These are phyloP conservation scores for Bryum argenteum DNA, from an alignment of 225 moss, liverwort and hornwort species.

Conservation along the genomic window DNA sequence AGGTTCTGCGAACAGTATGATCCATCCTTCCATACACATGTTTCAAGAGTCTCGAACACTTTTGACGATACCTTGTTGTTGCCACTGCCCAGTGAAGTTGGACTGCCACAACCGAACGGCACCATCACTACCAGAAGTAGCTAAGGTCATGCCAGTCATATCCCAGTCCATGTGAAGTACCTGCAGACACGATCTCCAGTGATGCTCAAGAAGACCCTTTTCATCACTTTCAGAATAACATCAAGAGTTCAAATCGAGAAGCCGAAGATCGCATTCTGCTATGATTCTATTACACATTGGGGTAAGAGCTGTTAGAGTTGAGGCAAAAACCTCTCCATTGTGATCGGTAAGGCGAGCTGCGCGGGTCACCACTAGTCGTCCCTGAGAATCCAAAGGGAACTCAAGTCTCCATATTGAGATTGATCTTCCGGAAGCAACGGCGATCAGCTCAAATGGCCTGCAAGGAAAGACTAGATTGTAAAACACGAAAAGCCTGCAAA, in stretches of 20 bases:
- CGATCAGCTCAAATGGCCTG: slow-evolving; percentile 93
- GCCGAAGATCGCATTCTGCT: not conserved
- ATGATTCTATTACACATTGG: not conserved
- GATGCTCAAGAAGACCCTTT: too few species aligned
- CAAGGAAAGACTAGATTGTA: not conserved
- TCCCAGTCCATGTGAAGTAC: slow-evolving; percentile 93
- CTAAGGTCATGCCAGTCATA: slow-evolving; percentile 94
- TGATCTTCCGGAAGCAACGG: slow-evolving; percentile 82
- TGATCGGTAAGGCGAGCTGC: slow-evolving; percentile 52
- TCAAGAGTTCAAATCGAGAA: not conserved
- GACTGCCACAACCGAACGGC: slow-evolving; percentile 85
- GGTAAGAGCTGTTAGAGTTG: not conserved
- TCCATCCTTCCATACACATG: not conserved
- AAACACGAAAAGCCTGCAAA: slow-evolving; percentile 13
- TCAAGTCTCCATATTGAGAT: slow-evolving; percentile 90
- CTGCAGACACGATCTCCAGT: slow-evolving; percentile 49
- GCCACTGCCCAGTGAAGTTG: slow-evolving; percentile 75
- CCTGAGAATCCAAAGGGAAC: slow-evolving; percentile 56
- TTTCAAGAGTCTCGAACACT: slow-evolving; percentile 38
- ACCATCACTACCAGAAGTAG: slow-evolving; percentile 82
- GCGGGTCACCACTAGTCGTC: slow-evolving; percentile 48
- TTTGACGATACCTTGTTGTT: slow-evolving; percentile 44
- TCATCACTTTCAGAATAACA: too few species aligned
- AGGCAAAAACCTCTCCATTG: slow-evolving; percentile 47
- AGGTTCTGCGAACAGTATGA: not conserved